phyloP scores from a whole-genome alignment of 495 filamentous ascomycete species.

The Daldinia decipiens region DNA sequence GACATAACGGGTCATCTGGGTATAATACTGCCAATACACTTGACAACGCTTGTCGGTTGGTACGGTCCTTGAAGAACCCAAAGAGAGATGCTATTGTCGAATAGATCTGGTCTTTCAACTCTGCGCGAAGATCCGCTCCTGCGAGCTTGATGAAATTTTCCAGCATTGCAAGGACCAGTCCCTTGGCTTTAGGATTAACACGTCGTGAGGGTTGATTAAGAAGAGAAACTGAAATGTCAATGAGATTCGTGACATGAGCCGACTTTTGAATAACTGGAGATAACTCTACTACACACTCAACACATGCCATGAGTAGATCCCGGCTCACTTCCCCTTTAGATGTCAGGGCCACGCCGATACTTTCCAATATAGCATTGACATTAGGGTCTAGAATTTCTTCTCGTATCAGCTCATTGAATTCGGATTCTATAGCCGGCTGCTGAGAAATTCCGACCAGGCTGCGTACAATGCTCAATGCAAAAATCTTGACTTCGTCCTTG shows the following conservation, averaged over 20 bases:
- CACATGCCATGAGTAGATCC: conserved; percentile 76
- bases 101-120: conserved; percentile 68
- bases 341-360: conserved; percentile 71
- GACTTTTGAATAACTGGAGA: conserved; percentile 78
- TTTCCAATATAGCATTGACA: conserved; percentile 72
- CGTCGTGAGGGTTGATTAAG: conserved; percentile 82
- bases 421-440: conserved; percentile 60
- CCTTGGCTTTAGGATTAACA: conserved; percentile 85
- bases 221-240: conserved; percentile 80
- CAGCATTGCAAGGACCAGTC: conserved; percentile 77
- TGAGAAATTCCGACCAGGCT: conserved; percentile 67
- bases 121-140: conserved; percentile 63
- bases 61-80: conserved; percentile 83
- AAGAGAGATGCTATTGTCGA: conserved; percentile 78
- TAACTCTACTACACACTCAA: conserved; percentile 78
- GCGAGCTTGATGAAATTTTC: conserved; percentile 77
- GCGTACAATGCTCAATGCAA: conserved; percentile 77
- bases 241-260: conserved; percentile 72
- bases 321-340: conserved; percentile 68
- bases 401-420: conserved; percentile 69
- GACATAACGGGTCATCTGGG: conserved; percentile 65
- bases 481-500: conserved; percentile 89
- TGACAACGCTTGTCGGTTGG: conserved; percentile 75
- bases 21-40: conserved; percentile 77
- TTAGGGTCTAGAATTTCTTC: conserved; percentile 73